phyloP scores from a whole-genome alignment of 2,329 filamentous ascomycete species.

The Tolypocladium album region DNA sequence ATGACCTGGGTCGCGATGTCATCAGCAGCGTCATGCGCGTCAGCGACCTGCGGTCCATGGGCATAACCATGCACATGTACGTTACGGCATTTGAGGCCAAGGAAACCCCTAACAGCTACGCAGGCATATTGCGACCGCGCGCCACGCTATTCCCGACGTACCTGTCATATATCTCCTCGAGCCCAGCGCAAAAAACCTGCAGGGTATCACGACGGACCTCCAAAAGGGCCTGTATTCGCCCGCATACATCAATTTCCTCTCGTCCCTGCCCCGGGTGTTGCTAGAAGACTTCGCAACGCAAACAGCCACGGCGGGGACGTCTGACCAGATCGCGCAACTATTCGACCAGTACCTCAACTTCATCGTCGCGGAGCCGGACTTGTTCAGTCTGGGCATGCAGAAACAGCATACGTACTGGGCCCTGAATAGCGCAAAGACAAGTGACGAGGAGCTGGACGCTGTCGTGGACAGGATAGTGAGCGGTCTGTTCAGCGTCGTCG shows the following conservation, averaged over 20 bases:
- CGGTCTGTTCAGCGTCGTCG: slow-evolving; percentile 92
- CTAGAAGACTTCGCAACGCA: slow-evolving; percentile 91
- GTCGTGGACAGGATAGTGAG: slow-evolving; percentile 88
- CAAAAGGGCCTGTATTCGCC: slow-evolving; percentile 82
- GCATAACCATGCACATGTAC: slow-evolving; percentile 94
- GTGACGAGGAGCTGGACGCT: slow-evolving; percentile 78
- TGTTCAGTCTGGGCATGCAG: slow-evolving; percentile 89
- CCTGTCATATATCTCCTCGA: slow-evolving; percentile 96
- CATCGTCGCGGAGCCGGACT: slow-evolving; percentile 86
- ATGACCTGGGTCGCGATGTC: slow-evolving; percentile 82
- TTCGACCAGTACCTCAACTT: slow-evolving; percentile 98
- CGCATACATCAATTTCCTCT: slow-evolving; percentile 94
- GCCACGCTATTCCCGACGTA: slow-evolving; percentile 91
- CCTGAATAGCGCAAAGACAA: slow-evolving; percentile 86
- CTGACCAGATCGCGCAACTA: slow-evolving; percentile 83
- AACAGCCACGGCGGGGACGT: slow-evolving; percentile 72
- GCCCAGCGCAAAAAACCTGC: slow-evolving; percentile 69
- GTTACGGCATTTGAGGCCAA: slow-evolving; percentile 6
- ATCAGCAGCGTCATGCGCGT: slow-evolving; percentile 94
- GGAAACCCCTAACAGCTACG: not conserved
- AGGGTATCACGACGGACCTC: slow-evolving; percentile 75
- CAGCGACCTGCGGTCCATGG: slow-evolving; percentile 83
- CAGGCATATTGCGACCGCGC: slow-evolving; percentile 68
- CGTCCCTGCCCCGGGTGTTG: slow-evolving; percentile 78
- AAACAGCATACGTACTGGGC: slow-evolving; percentile 89